Evolutionary conservation across 2,329 filamentous ascomycete genomes (phyloP), one percentile per base, ranked within the genome.

Genomic region (Sclerotinia borealis): DNA sequence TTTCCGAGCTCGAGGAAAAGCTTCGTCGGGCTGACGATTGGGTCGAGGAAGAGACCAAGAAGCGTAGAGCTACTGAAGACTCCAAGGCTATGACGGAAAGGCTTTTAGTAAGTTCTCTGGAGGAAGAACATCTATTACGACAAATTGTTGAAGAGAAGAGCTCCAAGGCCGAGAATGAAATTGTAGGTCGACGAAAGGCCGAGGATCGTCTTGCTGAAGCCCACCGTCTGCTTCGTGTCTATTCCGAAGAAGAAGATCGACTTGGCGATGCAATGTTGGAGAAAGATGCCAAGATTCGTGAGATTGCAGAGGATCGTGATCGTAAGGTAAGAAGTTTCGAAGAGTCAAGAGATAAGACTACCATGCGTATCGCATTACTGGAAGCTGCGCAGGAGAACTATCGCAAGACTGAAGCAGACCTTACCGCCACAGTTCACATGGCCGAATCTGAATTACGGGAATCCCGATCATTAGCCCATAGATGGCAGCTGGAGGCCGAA

Each of bases 181-280:
- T 88, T 64, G 79, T 81, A 50, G 77, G 78, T 54, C 85, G 89
- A 64, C 83, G 88, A 61, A 81, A 85, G 39, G 87, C 87, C 1
- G 89, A 93, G 73, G 90, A 93, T 71, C 84, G 85, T 65, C 78
- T 91, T 17, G 83, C 87, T 6, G 89, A 93, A 72, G 81, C 87
- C n/a, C 87, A 92, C 75, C 82, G 86, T 61, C 81, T 88, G 27
- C 80, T 92, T 31, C 83, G 85, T 64, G 82, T 86, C 66, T 84
- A 88, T 6, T 84, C 88, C n/a, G 87, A 91, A 72, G 88, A 92
- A 72, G 87, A 90, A 67, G 83, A 83, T 67, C 83, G 87, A 61
- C 82, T 93, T 6, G 81, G 86, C 31, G 83, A 88, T 65, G 80
- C 83, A 34, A 77, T 89, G 63, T 86, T 91, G 39, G 87, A 92